Conservation (phyloP, 768 basidiomycete species). For the Rickenella mellea region DNA sequence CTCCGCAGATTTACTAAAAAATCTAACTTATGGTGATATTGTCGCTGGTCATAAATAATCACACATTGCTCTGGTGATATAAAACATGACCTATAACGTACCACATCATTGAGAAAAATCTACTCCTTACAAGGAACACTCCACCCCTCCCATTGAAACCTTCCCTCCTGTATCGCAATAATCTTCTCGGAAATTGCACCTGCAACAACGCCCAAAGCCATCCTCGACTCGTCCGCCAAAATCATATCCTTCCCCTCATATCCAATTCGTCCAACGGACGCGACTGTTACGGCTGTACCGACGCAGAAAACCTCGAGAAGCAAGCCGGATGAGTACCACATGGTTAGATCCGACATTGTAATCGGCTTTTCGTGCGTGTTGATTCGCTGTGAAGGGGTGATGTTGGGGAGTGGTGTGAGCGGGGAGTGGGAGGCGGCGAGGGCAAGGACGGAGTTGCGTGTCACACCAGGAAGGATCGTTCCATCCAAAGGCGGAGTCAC, state of each 20-base stretch:
- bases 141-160: constrained; percentile 55
- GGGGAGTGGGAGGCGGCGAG: constrained; percentile 57
- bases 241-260: constrained; percentile 54
- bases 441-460: constrained; percentile 73
- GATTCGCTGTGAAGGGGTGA: constrained; percentile 33
- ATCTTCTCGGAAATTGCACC: constrained; percentile 62
- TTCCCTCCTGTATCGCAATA: constrained; percentile 70
- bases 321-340: constrained; percentile 40
- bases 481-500: constrained; percentile 87
- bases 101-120: no score
- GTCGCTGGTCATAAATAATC: no score
- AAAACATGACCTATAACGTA: no score
- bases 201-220: constrained; percentile 47
- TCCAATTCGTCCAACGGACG: constrained; percentile 63
- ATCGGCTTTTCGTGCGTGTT: constrained; percentile 34
- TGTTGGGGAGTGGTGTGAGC: constrained; percentile 25
- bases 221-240: constrained; percentile 50
- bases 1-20: no score
- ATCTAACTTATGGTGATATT: no score
- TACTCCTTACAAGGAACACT: constrained; percentile 30
- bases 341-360: constrained; percentile 32
- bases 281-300: constrained; percentile 77
- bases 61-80: no score
- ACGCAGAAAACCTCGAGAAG: constrained; percentile 80
- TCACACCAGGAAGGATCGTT: constrained; percentile 88